These are phyloP conservation scores for Calonectria henricotiae DNA, from an alignment of 2,329 filamentous ascomycete genomes.

Conservation along the genomic window DNA sequence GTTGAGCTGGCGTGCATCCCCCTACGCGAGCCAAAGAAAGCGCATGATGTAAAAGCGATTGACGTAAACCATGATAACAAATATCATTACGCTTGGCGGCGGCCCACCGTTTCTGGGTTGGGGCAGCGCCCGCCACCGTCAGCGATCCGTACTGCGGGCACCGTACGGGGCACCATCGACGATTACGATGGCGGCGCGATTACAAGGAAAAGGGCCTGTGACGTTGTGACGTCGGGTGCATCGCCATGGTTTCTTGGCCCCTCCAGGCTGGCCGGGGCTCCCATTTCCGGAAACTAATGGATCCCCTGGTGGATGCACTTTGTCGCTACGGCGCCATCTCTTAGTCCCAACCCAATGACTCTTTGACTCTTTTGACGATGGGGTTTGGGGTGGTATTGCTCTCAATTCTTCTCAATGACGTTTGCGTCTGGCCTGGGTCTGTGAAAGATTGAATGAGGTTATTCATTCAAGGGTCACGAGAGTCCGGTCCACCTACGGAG, in stretches of 20 bases:
- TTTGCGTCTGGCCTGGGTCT: neutral
- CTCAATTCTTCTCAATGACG: constrained; percentile 23
- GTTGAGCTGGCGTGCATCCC: constrained; percentile 15
- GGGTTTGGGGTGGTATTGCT: neutral
- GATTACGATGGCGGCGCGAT: constrained; percentile 6
- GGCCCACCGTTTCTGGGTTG: constrained; percentile 34
- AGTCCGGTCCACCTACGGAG: neutral
- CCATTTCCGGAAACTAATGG: constrained; percentile 13
- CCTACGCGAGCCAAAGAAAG: constrained; percentile 1
- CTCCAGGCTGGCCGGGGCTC: neutral
- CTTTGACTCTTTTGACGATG: neutral
- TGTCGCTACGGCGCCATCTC: constrained; percentile 8
- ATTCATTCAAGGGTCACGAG: constrained; percentile 2
- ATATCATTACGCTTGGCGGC: constrained; percentile 24
- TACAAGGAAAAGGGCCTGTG: constrained; percentile 12
- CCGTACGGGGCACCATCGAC: constrained; percentile 1
- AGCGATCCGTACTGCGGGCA: constrained; percentile 11
- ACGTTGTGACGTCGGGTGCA: constrained; percentile 37
- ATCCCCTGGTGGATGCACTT: neutral
- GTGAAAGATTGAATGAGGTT: constrained; percentile 26
- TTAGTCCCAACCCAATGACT: constrained; percentile 26
- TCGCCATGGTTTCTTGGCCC: constrained; percentile 20
- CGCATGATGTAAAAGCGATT: neutral
- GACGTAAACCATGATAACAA: constrained; percentile 2
- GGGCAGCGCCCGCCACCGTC: constrained; percentile 26